Evolutionary conservation across 2,329 filamentous ascomycete species (phyloP), one percentile per base, ranked within the genome.

Genomic region (Dothiorella sarmentorum): DNA sequence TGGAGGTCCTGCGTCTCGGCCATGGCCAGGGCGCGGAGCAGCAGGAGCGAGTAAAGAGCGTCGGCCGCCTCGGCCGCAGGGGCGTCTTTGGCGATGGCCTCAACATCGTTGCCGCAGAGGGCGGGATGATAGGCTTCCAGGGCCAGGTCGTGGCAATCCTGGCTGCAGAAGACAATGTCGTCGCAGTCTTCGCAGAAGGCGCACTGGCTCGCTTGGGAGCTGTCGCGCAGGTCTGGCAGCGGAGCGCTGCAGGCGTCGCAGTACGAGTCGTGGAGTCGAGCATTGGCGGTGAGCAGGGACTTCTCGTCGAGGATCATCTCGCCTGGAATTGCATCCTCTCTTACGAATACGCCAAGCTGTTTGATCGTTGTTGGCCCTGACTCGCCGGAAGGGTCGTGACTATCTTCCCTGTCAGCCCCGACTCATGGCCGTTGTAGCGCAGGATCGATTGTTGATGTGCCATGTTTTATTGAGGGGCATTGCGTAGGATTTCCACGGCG

Each of bases 311-410:
- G 81, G 2, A 97, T 85, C 5, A 82, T 79, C 70, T 95, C 89
- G 9, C 89, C 89, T 0, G 91, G 84, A 0, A 78, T 75, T 35
- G 97, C 89, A 63, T 96, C 87, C 63, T 89, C 83, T 65, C 85
- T 90, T 7, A 92, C 93, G 70, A 97, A 97, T 3, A 99, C 82
- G 4, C 94, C 94, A 0, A 99, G 82, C 72, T 99, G 94, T 61
- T 83, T 82, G 64, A 85, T 86, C 4, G 83, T 87, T 7, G 79
- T 17, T 76, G 15, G 80, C 81, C 38, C 76, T 76, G n/a, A 79
- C 76, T 63, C 78, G 78, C 24, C 68, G 68, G 49, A 27, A 53
- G 35, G 49, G 60, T 81, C 78, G 56, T 26, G 61, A 33, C 38
- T 65, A 56, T 11, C 24, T 33, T 24, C 26, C 52, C 15, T 43